phyloP scores from a whole-genome alignment of 2,329 filamentous ascomycete species.

The Cadophora sp. region DNA sequence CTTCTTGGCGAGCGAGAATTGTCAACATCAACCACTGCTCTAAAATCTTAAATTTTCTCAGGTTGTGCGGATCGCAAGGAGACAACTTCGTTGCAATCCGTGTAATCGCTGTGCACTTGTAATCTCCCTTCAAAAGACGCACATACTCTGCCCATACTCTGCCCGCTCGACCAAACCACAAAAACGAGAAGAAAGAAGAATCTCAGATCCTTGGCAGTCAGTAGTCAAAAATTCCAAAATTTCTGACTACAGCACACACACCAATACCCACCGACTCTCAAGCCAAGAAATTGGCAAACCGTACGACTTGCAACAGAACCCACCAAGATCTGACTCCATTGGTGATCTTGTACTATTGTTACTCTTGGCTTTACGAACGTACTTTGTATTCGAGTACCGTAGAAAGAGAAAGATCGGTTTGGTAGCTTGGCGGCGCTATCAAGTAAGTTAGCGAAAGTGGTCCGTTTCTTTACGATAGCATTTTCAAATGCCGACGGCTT shows the following conservation, averaged over 20 bases:
- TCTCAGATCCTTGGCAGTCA: not conserved
- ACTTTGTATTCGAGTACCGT: not conserved
- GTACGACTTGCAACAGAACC: not conserved
- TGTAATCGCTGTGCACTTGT: too few relatives aligned
- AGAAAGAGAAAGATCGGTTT: not conserved
- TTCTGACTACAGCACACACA: not conserved
- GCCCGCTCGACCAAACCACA: not conserved
- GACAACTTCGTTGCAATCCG: too few relatives aligned
- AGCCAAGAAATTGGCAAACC: conserved; percentile 13
- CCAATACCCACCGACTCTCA: not conserved
- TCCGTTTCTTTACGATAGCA: too few relatives aligned
- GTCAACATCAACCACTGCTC: too few relatives aligned
- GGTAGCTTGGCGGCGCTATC: too few relatives aligned
- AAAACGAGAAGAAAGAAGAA: not conserved
- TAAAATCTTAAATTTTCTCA: too few relatives aligned
- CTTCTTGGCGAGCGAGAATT: not conserved
- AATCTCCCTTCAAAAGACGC: not conserved
- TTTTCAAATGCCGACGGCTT: too few relatives aligned
- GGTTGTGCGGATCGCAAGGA: too few relatives aligned
- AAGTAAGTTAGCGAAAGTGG: too few relatives aligned
- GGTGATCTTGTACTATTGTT: not conserved
- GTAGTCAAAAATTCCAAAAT: not conserved
- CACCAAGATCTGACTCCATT: not conserved
- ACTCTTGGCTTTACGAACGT: not conserved
- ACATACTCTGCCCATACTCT: not conserved